phyloP scores from a whole-genome alignment of 2,329 filamentous ascomycete species.

The Cytospora piceicola region DNA sequence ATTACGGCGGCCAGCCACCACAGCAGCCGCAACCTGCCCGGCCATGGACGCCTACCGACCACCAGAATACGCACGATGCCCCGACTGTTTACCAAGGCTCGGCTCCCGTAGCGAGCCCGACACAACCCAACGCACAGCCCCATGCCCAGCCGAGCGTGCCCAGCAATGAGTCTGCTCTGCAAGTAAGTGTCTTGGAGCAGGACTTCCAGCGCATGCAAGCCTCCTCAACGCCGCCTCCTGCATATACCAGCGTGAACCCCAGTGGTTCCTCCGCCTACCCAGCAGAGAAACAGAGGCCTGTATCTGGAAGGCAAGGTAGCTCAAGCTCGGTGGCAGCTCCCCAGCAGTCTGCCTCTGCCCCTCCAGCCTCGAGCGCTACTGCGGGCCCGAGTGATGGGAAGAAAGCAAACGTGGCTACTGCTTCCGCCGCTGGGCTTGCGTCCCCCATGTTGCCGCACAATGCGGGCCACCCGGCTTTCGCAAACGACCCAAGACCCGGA shows the following conservation, averaged over 20 bases:
- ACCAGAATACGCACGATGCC: constrained; percentile 82
- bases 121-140: constrained; percentile 52
- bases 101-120: constrained; percentile 67
- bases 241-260: constrained; percentile 79
- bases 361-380: constrained; percentile 31
- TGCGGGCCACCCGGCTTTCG: constrained; percentile 83
- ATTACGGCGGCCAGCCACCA: constrained; percentile 66
- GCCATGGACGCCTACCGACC: constrained; percentile 95
- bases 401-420: constrained; percentile 37
- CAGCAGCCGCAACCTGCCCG: constrained; percentile 55
- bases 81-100: constrained; percentile 90
- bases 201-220: constrained; percentile 83
- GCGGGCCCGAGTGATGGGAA: constrained; percentile 34
- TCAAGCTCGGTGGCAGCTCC: constrained; percentile 37
- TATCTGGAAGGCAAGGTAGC: constrained; percentile 35
- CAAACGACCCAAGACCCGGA: constrained; percentile 72
- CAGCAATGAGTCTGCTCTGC: constrained; percentile 41
- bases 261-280: constrained; percentile 66
- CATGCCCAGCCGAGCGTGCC: constrained; percentile 34
- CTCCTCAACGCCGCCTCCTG: constrained; percentile 87
- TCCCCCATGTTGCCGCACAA: constrained; percentile 54
- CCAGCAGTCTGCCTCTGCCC: constrained; percentile 32
- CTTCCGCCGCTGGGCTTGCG: constrained; percentile 40
- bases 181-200: constrained; percentile 77
- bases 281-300: constrained; percentile 72